Base-by-base conservation (phyloP, 2,329 filamentous ascomycete species). In the Fusarium sp. region DNA sequence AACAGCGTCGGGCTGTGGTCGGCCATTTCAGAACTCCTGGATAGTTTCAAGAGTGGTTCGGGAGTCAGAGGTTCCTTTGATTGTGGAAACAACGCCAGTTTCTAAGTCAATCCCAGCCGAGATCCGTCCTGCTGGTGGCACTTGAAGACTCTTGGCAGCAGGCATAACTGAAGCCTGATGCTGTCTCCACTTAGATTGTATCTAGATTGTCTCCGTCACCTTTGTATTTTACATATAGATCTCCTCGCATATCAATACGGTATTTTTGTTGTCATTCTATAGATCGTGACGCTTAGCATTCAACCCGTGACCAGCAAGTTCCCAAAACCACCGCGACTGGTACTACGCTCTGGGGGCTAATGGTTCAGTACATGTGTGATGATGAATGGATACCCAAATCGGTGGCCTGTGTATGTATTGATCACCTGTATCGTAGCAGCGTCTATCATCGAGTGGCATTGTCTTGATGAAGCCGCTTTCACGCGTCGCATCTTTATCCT, bases 1-100 rank as follows among this genome's bases (percentile, higher is more conserved):
- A 73, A 73, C 33, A 57, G 57, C 7, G 68, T 63, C 18, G 68
- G 71, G 4, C 37, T 71, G 27, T 73, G 69, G 65, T 64, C 71
- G 13, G 52, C 68, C 20, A 61, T 74, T 48, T 45, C 61, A 3
- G 66, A 65, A 16, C 52, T 65, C 7, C 18, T 68, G 5, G 61
- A 65, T 33, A 29, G 14, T 11, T 68, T 65, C 33, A 35, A 57
- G 16, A 64, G 18, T 6, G 62, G 33, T 18, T 41, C 43, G 11
- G 61, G 61, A 39, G 61, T 64, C 29, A 48, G 61, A 2, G 61
- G 48, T 10, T 48, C 61, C 14, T 64, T 64, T 56, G 61, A 64
- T 27, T 64, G 48, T 18, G 61, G 61, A 7, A 41, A 64, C n/a
- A 64, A 64, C 16, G 45, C 61, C 8, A 43, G 45, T 31, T 56